Conservation (phyloP, 192 early-diverging fungal species). For the Hyaloraphidium curvatum region DNA sequence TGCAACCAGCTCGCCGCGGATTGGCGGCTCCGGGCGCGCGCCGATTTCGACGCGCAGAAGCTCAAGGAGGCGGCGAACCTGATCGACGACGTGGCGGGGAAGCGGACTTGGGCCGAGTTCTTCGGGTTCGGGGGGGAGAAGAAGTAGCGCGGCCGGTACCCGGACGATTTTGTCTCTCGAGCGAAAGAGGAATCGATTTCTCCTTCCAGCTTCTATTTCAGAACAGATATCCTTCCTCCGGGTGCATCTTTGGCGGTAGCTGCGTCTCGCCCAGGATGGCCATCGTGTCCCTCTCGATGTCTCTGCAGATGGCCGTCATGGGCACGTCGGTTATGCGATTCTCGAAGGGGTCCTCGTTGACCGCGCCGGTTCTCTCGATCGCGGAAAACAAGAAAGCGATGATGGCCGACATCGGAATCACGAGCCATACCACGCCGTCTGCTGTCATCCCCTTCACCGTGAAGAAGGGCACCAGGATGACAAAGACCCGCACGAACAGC, state of each 20-base stretch:
- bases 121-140: no score
- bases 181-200: no score
- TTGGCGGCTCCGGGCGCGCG: no score
- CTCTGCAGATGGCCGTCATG: background rate
- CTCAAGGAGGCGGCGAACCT: no score
- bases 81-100: no score
- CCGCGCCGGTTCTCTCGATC: background rate
- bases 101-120: no score
- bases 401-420: background rate
- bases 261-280: background rate
- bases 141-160: no score
- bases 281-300: background rate
- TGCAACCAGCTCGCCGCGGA: no score
- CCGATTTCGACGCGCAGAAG: no score
- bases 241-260: background rate
- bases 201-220: background rate
- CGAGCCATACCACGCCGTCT: background rate
- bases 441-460: background rate
- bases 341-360: conserved; percentile 4
- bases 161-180: no score
- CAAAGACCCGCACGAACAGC: background rate
- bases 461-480: conserved; percentile 2
- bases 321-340: background rate
- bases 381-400: background rate
- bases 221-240: background rate